Base-by-base conservation (phyloP, 1,284 basidiomycete species). In the Tremellales sp. region DNA sequence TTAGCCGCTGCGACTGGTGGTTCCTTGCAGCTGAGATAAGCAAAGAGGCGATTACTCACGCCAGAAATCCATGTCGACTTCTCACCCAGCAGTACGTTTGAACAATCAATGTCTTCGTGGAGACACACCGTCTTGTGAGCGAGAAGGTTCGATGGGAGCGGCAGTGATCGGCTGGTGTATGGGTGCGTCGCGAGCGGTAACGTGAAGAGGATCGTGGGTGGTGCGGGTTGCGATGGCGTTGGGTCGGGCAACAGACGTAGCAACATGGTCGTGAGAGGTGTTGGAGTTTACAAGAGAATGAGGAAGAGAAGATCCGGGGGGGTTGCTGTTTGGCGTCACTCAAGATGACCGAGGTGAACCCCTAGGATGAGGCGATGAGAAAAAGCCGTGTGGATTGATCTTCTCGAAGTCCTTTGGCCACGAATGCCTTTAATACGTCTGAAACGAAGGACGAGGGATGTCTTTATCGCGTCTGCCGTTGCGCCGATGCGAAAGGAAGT, bases 151-250 rank as follows among this genome's bases (percentile, higher is more conserved):
- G 72, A 54, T 11, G 74, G 74, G 7, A 75, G 67, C 10, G 73
- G 73, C 3, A 75, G 61, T 11, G 62, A 63, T 40, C 65, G 62
- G 0, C 51, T 69, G 64, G 70, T 73, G 62, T 75, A 75, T 6
- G 82, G 80, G 19, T 84, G 77, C 17, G 73, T 71, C 6, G 79
- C 76, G 53, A 86, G 83, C 26, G 81, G 70, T 45, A 89, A 72
- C 25, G 79, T 81, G 73, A 88, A 87, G 65, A 86, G 80, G 62
- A 90, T 82, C 40, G 82, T 81, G 15, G 84, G 81, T 25, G 82
- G 78, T 3, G 80, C 75, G 2, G 77, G 68, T 39, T 81, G 76
- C 2, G 79, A 75, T 2, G 76, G 62, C 0, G 77, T 74, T 8
- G 80, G 75, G 17, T 57, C 50, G 13, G 81, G 81, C 43, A 84